Conservation (phyloP, 2,329 filamentous ascomycete genomes). For the Balansia obtecta region DNA sequence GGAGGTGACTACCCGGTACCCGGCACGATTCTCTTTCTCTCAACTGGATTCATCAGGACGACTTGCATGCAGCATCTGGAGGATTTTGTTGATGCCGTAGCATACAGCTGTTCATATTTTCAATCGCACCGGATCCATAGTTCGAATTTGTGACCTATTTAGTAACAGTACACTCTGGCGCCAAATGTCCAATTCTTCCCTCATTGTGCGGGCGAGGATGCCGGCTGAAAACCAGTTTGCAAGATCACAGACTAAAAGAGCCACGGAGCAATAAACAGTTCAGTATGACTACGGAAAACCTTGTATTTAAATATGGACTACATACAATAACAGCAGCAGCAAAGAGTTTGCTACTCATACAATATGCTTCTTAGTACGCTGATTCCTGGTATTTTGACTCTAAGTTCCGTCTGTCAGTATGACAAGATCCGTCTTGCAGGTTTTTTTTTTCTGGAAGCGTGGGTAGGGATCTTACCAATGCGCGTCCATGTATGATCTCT, state of each 20-base stretch:
- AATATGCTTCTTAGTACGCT: neutral
- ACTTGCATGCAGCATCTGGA: too few species aligned
- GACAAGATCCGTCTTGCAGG: neutral
- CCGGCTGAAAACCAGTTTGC: too few species aligned
- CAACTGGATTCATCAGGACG: too few species aligned
- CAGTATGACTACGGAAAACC: neutral
- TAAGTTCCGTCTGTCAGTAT: neutral
- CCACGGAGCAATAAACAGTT: neutral
- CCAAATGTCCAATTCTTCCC: too few species aligned
- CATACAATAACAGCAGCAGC: neutral
- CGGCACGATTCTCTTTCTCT: too few species aligned
- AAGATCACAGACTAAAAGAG: too few species aligned
- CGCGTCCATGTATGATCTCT: neutral
- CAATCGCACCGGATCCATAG: too few species aligned
- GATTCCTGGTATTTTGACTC: neutral
- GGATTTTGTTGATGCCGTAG: too few species aligned
- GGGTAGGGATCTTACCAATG: neutral
- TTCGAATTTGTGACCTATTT: too few species aligned
- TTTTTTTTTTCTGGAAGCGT: neutral
- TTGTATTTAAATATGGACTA: neutral
- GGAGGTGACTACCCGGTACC: neutral
- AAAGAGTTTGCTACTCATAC: neutral
- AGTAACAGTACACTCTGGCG: too few species aligned
- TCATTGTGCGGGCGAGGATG: too few species aligned
- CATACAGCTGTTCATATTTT: too few species aligned